Conservation (phyloP, 2,329 filamentous ascomycete species). For the Stachybotrys echinatus region DNA sequence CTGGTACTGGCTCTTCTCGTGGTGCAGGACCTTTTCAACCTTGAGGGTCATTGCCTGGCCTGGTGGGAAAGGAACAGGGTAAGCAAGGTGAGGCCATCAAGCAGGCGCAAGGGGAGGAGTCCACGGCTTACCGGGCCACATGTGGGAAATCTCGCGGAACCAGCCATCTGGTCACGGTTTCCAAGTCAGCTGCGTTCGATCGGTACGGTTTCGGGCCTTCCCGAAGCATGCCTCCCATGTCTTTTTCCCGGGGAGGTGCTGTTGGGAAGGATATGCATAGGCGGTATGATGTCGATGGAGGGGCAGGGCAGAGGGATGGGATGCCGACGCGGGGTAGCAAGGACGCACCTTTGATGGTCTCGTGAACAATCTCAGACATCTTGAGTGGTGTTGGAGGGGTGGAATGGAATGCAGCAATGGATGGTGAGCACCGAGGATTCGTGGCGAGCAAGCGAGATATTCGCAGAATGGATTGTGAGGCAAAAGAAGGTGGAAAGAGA, state of each 20-base stretch:
- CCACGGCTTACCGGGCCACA: slow-evolving; percentile 84
- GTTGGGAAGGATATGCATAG: no score
- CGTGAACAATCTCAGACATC: slow-evolving; percentile 52
- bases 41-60: slow-evolving; percentile 98
- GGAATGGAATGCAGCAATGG: background rate
- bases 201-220: no score
- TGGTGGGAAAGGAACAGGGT: slow-evolving; percentile 15
- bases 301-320: slow-evolving; percentile 10
- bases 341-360: slow-evolving; percentile 52
- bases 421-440: background rate
- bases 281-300: slow-evolving; percentile 6
- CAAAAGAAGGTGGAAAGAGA: background rate
- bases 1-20: slow-evolving; percentile 99
- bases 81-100: background rate
- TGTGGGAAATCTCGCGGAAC: slow-evolving; percentile 98
- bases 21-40: slow-evolving; percentile 96
- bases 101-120: slow-evolving; percentile 2
- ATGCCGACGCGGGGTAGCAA: slow-evolving; percentile 4
- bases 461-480: background rate
- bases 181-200: background rate
- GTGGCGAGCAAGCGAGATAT: background rate
- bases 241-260: no score
- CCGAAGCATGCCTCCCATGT: no score
- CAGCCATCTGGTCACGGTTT: slow-evolving; percentile 76
- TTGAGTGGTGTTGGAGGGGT: slow-evolving; percentile 12